Base-by-base conservation (phyloP, 2,329 filamentous ascomycete genomes). In the Penicillium occitanis region DNA sequence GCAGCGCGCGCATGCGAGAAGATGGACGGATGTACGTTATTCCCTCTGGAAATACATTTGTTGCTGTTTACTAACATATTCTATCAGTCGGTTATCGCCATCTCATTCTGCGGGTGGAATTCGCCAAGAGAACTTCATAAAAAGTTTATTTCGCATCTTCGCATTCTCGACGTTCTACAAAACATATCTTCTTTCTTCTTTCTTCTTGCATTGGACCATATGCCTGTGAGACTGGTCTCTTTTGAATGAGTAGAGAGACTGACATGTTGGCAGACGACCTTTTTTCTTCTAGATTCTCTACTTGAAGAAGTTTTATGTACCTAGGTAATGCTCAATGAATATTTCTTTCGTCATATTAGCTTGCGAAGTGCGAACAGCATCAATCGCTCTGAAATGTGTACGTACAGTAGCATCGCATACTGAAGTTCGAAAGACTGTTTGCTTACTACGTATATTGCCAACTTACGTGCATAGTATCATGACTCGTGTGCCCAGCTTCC, bases 1-100 rank as follows among this genome's bases (percentile, higher is more conserved):
- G 95, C 95, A 72, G 91, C 91, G 73, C 91, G 91, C 83, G 95
- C 95, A 48, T 96, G 92, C 83, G 90, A 91, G 83, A 97, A 97
- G 87, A 94, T 99, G 92, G 95, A 99, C 81, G 95, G 95, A 75
- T 97, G 84, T 87, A 83, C 79, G 85, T 84, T 69, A 46, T 57
- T 7, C 30, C 30, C 7, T 10, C 7, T 33, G 2, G 6, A 33
- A 30, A 30, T 17, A 7, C 37, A 14, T 22, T 0, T 33, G 13
- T 51, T 51, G 48, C 48, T n/a, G 22, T 28, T 33, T 53, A 53
- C 50, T 53, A 33, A 53, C 28, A 14, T 5, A 8, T 17, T 17
- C 13, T 28, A 14, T 17, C 25, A 82, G 80, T 82, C 74, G 82
- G 82, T 74, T 84, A 83, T 72, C 81, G 81, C 70, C 82, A 84